A percentile compares a stretch with the other conserved stretches of the same genome.
phyloP scores from a whole-genome alignment of 495 filamentous ascomycete genomes.

The Penicillium pulvis region DNA sequence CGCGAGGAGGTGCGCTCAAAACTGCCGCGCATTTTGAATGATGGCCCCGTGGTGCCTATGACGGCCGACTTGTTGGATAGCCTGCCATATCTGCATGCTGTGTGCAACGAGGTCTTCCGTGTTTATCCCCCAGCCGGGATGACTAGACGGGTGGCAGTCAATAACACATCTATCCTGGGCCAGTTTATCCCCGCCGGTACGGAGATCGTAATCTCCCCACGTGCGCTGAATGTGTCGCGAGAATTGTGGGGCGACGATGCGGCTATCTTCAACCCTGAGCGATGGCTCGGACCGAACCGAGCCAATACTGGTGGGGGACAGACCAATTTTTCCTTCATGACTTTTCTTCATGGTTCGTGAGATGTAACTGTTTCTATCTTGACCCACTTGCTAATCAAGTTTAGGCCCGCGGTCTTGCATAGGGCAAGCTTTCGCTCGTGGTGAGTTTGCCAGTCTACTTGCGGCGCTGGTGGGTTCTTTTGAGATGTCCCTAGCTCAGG shows the following conservation, averaged over 20 bases:
- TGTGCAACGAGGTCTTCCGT: constrained; percentile 54
- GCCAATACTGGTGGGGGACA: constrained; percentile 49
- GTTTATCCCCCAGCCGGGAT: constrained; percentile 52
- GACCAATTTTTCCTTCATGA: constrained; percentile 68
- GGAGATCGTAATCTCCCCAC: constrained; percentile 44
- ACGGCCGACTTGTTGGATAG: constrained; percentile 6
- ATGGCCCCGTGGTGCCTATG: neutral
- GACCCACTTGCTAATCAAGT: neutral
- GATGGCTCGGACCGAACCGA: constrained; percentile 60
- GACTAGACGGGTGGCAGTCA: constrained; percentile 57
- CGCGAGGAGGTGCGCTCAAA: constrained; percentile 19
- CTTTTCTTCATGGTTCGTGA: constrained; percentile 58
- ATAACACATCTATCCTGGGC: constrained; percentile 59
- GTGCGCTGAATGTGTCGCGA: constrained; percentile 63
- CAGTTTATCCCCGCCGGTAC: constrained; percentile 53
- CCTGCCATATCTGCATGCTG: constrained; percentile 54
- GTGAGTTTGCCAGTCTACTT: constrained; percentile 74
- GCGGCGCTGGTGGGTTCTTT: constrained; percentile 68
- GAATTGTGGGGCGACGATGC: constrained; percentile 79
- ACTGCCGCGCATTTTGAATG: neutral
- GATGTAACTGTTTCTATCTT: neutral
- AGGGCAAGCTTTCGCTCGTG: constrained; percentile 69
- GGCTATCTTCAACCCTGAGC: constrained; percentile 69
- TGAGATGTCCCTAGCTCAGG: constrained; percentile 40
- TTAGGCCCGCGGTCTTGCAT: constrained; percentile 71